Percentiles rank a stretch among this genome's conserved stretches.
Conservation (phyloP, 208 protist species). For the Trypanosoma cruzi region DNA sequence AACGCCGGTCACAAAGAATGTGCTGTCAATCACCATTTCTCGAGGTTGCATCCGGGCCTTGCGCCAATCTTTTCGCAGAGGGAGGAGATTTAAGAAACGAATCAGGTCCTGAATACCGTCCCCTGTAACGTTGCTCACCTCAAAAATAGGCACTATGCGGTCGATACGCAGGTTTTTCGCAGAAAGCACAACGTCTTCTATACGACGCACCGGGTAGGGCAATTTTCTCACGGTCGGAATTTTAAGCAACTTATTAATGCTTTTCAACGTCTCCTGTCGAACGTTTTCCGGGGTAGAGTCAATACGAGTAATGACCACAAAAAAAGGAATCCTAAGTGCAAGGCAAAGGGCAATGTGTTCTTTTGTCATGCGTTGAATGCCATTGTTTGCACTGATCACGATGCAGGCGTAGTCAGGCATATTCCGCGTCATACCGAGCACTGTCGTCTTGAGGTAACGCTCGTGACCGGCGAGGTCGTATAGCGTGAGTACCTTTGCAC, state of each 20-base stretch:
- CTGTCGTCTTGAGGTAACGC: conserved; percentile 98
- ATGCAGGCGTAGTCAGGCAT: conserved; percentile 96
- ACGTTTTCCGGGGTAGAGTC: conserved; percentile 95
- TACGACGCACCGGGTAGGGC: conserved; percentile 84
- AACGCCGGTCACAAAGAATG: conserved; percentile 94
- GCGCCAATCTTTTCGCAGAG: conserved; percentile 92
- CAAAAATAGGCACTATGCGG: conserved; percentile 91
- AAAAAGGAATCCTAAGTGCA: conserved; percentile 96
- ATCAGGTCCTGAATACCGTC: conserved; percentile 82
- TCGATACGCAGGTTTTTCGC: conserved; percentile 93
- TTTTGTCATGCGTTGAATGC: conserved; percentile 95
- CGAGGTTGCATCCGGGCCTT: conserved; percentile 54
- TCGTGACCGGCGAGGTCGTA: conserved; percentile 98
- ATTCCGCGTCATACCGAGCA: conserved; percentile 97
- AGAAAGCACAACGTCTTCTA: conserved; percentile 93
- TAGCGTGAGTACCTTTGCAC: conserved; percentile 95
- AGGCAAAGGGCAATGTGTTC: conserved; percentile 97
- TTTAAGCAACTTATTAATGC: conserved; percentile 94
- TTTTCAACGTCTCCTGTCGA: conserved; percentile 83
- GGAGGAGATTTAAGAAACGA: conserved; percentile 93
- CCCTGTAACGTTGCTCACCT: conserved; percentile 96
- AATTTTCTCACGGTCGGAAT: conserved; percentile 93
- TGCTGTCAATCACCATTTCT: conserved; percentile 93
- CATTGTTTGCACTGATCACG: conserved; percentile 93
- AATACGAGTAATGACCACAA: conserved; percentile 97